A percentile compares a stretch with the other conserved stretches of the same genome.
Evolutionary conservation across 2,329 filamentous ascomycete genomes (phyloP).

Genomic region (Aspergillus sergii): DNA sequence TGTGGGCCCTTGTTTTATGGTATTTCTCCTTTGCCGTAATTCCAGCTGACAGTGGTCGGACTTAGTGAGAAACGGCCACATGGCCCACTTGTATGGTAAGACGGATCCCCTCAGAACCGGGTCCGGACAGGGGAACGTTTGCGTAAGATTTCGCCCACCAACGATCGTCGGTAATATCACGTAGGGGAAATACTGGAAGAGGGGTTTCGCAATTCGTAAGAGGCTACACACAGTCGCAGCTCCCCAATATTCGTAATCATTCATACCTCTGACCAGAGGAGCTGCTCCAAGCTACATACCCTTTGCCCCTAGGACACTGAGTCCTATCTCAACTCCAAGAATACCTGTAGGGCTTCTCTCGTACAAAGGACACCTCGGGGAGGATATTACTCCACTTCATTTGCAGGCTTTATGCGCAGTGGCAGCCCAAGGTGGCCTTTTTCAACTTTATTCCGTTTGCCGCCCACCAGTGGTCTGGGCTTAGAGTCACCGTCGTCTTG

Average conservation of each 20-base stretch:
- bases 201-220: accelerated
- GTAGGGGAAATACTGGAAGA: accelerated
- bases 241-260: neutral
- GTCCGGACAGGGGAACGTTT: neutral
- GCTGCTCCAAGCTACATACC: neutral
- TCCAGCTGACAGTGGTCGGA: neutral
- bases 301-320: neutral
- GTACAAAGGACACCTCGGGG: neutral
- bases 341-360: neutral
- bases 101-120: neutral
- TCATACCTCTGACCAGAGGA: too few relatives aligned
- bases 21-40: accelerated
- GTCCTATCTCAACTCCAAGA: neutral
- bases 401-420: neutral
- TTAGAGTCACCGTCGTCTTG: neutral
- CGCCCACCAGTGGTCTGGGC: too few relatives aligned
- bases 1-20: neutral
- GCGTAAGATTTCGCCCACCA: neutral
- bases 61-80: neutral
- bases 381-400: neutral
- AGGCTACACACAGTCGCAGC: neutral
- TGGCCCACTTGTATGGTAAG: neutral
- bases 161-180: neutral
- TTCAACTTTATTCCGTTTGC: neutral
- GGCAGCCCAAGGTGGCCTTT: neutral